A percentile compares a stretch with the other conserved stretches of the same genome.
These are phyloP conservation scores for Ceratobasidium sp. DNA, from an alignment of 1,284 basidiomycete species.

Conservation along the genomic window DNA sequence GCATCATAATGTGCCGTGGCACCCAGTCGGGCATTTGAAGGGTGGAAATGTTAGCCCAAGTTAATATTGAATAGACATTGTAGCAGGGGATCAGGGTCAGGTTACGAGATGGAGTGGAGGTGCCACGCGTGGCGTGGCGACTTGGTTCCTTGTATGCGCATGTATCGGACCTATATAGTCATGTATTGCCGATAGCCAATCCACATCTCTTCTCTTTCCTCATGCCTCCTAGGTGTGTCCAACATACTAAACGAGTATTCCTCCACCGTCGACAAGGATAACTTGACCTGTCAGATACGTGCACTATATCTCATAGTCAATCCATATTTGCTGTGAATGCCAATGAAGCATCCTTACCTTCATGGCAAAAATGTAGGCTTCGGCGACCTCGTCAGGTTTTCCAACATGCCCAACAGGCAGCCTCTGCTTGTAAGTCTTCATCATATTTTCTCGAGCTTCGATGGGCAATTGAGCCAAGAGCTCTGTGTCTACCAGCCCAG, in stretches of 20 bases:
- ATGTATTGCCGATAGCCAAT: too few relatives aligned
- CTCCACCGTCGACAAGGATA: constrained; percentile 16
- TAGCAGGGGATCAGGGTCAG: too few relatives aligned
- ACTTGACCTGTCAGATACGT: constrained; percentile 8
- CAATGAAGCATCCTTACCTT: constrained; percentile 4
- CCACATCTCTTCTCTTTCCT: too few relatives aligned
- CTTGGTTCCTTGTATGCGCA: too few relatives aligned
- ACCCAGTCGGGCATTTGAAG: too few relatives aligned
- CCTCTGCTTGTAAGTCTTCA: background rate
- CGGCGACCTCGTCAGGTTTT: constrained; percentile 34
- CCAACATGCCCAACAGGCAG: constrained; percentile 16
- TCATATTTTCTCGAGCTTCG: background rate
- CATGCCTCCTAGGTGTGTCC: too few relatives aligned
- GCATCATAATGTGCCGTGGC: too few relatives aligned
- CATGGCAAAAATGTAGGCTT: constrained; percentile 38
- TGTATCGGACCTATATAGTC: too few relatives aligned
- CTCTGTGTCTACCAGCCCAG: constrained; percentile 29
- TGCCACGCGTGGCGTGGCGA: too few relatives aligned
- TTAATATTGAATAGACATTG: too few relatives aligned
- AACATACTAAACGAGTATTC: background rate
- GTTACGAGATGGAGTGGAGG: too few relatives aligned
- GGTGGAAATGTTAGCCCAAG: too few relatives aligned
- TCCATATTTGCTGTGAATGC: background rate
- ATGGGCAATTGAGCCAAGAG: background rate
- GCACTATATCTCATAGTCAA: background rate